phyloP scores from a whole-genome alignment of 2,329 filamentous ascomycete genomes.

The Fusarium kyushuense region DNA sequence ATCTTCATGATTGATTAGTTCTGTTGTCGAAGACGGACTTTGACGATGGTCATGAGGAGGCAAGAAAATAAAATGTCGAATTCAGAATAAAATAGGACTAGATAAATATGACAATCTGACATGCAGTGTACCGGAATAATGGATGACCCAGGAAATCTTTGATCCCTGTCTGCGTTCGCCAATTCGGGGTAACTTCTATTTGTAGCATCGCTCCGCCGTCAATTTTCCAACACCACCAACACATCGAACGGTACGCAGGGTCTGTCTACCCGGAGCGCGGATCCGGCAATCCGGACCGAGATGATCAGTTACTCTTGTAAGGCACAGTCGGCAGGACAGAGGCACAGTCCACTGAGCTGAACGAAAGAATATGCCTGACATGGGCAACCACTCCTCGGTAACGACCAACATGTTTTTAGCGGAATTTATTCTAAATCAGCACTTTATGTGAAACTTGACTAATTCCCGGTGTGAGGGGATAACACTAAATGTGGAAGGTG shows the following conservation, averaged over 20 bases:
- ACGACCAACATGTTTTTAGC: neutral
- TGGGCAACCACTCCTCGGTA: neutral
- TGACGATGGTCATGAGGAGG: rapidly evolving
- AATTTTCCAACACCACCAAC: neutral
- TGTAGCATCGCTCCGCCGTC: too few relatives aligned
- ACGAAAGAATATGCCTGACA: neutral
- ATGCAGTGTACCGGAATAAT: neutral
- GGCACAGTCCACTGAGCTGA: neutral
- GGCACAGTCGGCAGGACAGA: neutral
- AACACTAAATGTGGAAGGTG: neutral
- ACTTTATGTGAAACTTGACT: neutral
- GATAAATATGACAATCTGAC: neutral
- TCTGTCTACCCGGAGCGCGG: neutral
- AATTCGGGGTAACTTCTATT: neutral
- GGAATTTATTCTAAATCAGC: too few relatives aligned
- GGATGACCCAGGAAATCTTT: neutral
- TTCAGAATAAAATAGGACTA: neutral
- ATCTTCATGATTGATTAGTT: neutral
- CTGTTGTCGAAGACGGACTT: rapidly evolving
- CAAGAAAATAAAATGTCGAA: rapidly evolving
- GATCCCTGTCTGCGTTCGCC: neutral
- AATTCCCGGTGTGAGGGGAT: neutral
- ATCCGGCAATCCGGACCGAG: neutral
- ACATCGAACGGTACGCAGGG: neutral
- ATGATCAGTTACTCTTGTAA: neutral